Evolutionary conservation across 257 asterid genomes (phyloP).

Genomic region (Fraxinus cuspidata): DNA sequence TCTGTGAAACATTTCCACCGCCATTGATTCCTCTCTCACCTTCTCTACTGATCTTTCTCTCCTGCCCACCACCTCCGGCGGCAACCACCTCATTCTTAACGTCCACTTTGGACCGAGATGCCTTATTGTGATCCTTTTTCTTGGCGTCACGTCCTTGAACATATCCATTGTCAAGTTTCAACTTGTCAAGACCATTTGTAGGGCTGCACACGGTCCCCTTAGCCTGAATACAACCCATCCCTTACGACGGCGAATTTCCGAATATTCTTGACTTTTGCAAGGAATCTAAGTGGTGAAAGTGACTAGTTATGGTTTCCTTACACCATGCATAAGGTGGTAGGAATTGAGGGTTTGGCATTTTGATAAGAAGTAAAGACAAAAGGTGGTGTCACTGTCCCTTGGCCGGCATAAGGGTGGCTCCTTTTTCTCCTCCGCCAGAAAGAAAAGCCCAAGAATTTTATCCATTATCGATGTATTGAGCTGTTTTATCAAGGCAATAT

Average conservation of each 20-base stretch:
- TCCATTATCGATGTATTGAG: conserved; percentile 21
- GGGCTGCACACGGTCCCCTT: conserved; percentile 29
- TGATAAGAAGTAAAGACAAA: conserved; percentile 17
- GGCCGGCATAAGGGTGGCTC: conserved; percentile 30
- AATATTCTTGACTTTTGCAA: conserved; percentile 22
- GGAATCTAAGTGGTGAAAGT: conserved; percentile 18
- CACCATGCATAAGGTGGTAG: conserved; percentile 7
- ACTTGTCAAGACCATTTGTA: conserved; percentile 26
- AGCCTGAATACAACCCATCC: conserved; percentile 66
- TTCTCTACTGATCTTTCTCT: conserved; percentile 32
- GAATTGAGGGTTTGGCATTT: background rate
- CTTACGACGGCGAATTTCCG: conserved; percentile 32
- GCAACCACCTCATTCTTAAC: background rate
- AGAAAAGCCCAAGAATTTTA: conserved; percentile 4
- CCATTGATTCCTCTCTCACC: conserved; percentile 29
- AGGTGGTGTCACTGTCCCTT: conserved; percentile 17
- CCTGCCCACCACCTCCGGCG: background rate
- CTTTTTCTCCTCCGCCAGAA: conserved; percentile 24
- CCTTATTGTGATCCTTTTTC: conserved; percentile 6
- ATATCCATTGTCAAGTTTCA: conserved; percentile 46
- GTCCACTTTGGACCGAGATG: background rate
- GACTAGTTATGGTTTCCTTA: conserved; percentile 9
- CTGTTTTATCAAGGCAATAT: conserved; percentile 21
- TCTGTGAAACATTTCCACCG: conserved; percentile 28
- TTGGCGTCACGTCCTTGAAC: conserved; percentile 10